Evolutionary conservation across 1,139 yeast species (phyloP), one percentile per base, ranked within the genome.

Genomic region (Geotrichum siamense): DNA sequence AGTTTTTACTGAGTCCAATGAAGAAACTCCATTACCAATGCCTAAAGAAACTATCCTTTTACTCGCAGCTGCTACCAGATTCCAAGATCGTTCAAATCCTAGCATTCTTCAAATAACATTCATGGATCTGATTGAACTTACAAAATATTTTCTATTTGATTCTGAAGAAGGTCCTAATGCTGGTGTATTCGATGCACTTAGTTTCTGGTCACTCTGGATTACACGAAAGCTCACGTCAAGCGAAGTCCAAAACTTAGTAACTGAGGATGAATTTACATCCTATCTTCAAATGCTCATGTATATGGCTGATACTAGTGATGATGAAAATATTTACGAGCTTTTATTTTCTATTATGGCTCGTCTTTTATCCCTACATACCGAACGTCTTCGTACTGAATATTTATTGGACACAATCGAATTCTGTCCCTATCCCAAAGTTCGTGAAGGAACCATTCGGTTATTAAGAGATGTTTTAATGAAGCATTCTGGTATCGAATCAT

Each of bases 391-490:
- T 1, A 83, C 76, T 61, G 69, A 68, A 5, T 84, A 82, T 55
- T 66, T 85, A 21, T 58, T 70, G 29, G 91, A 84, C 57, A 74
- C 91, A 0, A 67, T 87, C 46, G 65, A 69, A 31, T 70, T 74
- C 45, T 84, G 94, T 57, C 94, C 95, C 1, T 79, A 71, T 58
- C 76, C 71, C 30, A 69, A 71, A 35, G 74, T 75, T 19, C 77
- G 78, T 52, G 71, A 78, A 25, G 76, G 77, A 2, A 65, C 81
- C 38, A 71, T 84, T 13, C 76, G 79, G 2, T 74, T 84, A 22
- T 70, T 85, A 54, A 85, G 82, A 58, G 83, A 78, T 51, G 67
- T 85, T 28, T 42, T 47, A 4, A 40, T 44, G n/a, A 38, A 28
- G 13, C 6, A n/a, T 13, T 20, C 20, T n/a, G 32, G 22, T 2